Conservation (phyloP, 108 stramenopile genomes). For the Schizochytrium sp. region DNA sequence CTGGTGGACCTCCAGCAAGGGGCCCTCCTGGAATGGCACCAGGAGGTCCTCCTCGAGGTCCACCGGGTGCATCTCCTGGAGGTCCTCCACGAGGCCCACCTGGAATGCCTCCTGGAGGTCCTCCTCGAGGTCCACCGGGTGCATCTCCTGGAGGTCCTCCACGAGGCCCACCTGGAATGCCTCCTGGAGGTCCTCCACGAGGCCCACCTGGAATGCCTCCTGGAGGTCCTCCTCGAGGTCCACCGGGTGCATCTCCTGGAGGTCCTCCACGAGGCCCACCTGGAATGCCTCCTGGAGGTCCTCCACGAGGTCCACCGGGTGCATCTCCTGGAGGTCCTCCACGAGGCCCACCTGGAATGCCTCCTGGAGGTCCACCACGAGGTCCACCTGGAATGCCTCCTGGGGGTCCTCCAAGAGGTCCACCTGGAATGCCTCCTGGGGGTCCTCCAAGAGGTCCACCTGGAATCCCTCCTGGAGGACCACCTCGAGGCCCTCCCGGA, state of each 20-base stretch:
- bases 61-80: slow-evolving; percentile 25
- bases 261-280: slow-evolving; percentile 67
- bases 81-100: slow-evolving; percentile 11
- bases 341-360: slow-evolving; percentile 51
- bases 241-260: slow-evolving; percentile 40
- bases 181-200: slow-evolving; percentile 56
- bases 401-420: not conserved
- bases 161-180: slow-evolving; percentile 43
- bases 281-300: slow-evolving; percentile 66
- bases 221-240: slow-evolving; percentile 68
- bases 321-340: slow-evolving; percentile 66
- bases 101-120: not conserved
- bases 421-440: slow-evolving; percentile 58
- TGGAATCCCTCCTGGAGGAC: slow-evolving; percentile 59
- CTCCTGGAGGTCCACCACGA: slow-evolving; percentile 54
- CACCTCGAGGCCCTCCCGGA: slow-evolving; percentile 55
- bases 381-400: slow-evolving; percentile 53
- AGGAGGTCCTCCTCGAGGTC: slow-evolving; percentile 6
- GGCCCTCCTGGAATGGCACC: slow-evolving; percentile 30
- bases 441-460: slow-evolving; percentile 18
- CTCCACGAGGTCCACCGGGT: slow-evolving; percentile 33
- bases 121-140: slow-evolving; percentile 24
- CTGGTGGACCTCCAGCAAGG: slow-evolving; percentile 50
- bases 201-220: slow-evolving; percentile 64
- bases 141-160: slow-evolving; percentile 63